phyloP scores from a whole-genome alignment of 257 asterid genomes.

The Fraxinus pennsylvanica region DNA sequence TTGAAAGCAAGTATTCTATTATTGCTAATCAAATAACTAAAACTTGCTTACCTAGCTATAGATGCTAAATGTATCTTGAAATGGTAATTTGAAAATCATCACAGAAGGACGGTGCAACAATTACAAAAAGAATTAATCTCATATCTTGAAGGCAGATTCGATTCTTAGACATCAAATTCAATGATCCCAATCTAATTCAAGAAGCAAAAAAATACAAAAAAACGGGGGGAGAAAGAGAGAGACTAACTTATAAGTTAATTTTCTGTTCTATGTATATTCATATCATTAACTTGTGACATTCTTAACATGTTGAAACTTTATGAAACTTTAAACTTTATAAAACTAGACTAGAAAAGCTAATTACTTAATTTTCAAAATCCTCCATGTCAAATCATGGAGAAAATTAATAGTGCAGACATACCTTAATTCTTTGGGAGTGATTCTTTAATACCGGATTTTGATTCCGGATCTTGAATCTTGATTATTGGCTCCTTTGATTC shows the following conservation, averaged over 20 bases:
- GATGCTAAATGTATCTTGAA: conserved; percentile 16
- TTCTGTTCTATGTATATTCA: not conserved
- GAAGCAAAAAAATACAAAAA: not conserved
- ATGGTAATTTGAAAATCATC: conserved; percentile 16
- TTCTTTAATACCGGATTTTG: no score
- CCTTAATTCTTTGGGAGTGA: no score
- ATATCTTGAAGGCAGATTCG: not conserved
- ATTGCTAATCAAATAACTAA: not conserved
- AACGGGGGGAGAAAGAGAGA: not conserved
- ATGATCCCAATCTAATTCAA: not conserved
- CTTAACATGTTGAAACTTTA: no score
- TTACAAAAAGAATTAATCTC: conserved; percentile 5
- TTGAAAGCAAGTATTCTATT: not conserved
- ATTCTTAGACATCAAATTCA: not conserved
- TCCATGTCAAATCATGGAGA: no score
- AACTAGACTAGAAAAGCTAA: no score
- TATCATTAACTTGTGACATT: not conserved
- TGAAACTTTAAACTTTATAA: no score
- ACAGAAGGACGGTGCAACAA: conserved; percentile 7
- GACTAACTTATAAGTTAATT: not conserved
- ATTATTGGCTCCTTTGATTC: no score
- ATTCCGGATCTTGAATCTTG: no score
- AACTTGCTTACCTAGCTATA: not conserved
- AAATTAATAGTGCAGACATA: no score
- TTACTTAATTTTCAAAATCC: no score